Evolutionary conservation across 202 grass and related monocot genomes (phyloP), one percentile per base, ranked within the genome.

Genomic region (Setaria viridis): DNA sequence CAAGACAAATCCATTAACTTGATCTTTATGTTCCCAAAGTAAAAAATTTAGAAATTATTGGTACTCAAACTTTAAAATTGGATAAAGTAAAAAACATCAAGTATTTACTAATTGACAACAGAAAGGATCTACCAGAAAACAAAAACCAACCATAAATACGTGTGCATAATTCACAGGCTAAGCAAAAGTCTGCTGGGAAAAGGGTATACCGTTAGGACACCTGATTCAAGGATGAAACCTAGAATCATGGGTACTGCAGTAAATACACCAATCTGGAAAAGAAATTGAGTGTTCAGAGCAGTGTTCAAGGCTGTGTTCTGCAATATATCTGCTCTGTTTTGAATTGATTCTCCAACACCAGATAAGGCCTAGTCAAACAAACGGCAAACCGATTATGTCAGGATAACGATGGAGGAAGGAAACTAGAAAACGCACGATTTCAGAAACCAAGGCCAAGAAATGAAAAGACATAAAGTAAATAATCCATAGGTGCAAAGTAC

Each of bases 231-330:
- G 81, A 98, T 95, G 72, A 93, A 75, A 72, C 95, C 95, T 82
- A 98, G 83, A 88, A 98, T 82, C 93, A 95, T 98, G 33, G 95
- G 95, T 79, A 98, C 60, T 81, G 95, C 93, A 79, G 93, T 95
- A 91, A 98, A 95, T 67, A 93, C 76, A 89, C 95, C 95, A 76
- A 98, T 98, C 77, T 98, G 95, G 79, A 98, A 93, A 85, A 98
- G 95, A 85, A 98, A 98, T 30, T 98, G 91, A n/a, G 95, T 91
- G 81, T 98, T 98, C 78, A 98, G 82, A 45, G 95, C 93, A 9
- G 89, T 54, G 15, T 85, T 88, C 74, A 98, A 37, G 32, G 95
- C 89, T 56, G 74, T 79, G 54, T 98, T 98, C 70, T 85, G 80
- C 85, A 95, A 87, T 88, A 98, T 75, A 77, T 91, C 58, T 1